A percentile compares a stretch with the other conserved stretches of the same genome.
phyloP scores from a whole-genome alignment of 305 asterid species.

The Ilex paraguariensis region DNA sequence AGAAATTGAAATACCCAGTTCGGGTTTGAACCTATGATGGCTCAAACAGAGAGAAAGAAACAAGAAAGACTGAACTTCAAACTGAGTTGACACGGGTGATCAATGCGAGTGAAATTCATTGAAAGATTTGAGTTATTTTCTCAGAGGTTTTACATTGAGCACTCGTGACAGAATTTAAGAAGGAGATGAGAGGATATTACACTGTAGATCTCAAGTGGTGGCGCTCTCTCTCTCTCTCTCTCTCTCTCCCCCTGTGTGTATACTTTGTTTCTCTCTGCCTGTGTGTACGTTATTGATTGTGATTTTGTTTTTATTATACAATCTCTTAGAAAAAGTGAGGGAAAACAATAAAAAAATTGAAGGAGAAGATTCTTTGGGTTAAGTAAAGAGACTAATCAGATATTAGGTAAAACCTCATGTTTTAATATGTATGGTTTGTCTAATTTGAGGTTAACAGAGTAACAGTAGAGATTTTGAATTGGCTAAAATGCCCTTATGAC shows the following conservation, averaged over 20 bases:
- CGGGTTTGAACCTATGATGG: conserved; percentile 19
- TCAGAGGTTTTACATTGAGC: conserved; percentile 16
- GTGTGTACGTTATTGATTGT: background rate
- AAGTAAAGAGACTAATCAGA: conserved; percentile 40
- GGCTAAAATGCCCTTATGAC: no score
- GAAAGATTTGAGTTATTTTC: conserved; percentile 10
- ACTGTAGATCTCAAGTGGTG: conserved; percentile 39
- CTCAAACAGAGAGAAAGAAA: conserved; percentile 6
- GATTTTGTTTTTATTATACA: no score
- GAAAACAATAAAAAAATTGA: conserved; percentile 3
- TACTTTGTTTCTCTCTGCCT: conserved; percentile 19
- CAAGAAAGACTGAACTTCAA: conserved; percentile 15
- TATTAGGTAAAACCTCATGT: conserved; percentile 37
- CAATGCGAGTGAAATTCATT: conserved; percentile 34
- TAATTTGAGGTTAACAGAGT: no score
- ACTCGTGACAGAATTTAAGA: conserved; percentile 24
- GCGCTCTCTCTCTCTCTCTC: conserved; percentile 5
- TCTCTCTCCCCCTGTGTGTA: conserved; percentile 10
- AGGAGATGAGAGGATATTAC: conserved; percentile 16
- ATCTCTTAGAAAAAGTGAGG: no score
- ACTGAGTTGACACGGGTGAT: conserved; percentile 23
- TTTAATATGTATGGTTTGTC: no score
- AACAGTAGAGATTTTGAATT: no score
- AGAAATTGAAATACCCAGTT: conserved; percentile 27
- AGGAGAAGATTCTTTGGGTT: conserved; percentile 50